Percentiles rank a stretch among this genome's conserved stretches.
phyloP scores from a whole-genome alignment of 495 filamentous ascomycete genomes.

The Xylaria longipes region DNA sequence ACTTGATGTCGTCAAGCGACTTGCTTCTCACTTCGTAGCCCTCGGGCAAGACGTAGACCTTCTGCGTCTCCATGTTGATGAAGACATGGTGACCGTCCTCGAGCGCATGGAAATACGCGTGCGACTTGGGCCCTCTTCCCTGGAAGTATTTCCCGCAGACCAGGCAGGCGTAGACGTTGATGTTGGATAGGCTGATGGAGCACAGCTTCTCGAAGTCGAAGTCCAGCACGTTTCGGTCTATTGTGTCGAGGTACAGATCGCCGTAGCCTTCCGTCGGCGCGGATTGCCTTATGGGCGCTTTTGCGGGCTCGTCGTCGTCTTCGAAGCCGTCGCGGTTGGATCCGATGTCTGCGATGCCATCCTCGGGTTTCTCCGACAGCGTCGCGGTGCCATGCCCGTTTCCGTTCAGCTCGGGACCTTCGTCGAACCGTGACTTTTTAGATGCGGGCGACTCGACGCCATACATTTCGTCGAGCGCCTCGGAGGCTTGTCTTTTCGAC shows the following conservation, averaged over 20 bases:
- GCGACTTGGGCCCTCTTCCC: conserved; percentile 88
- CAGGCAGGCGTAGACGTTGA: conserved; percentile 98
- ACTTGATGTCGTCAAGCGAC: conserved; percentile 98
- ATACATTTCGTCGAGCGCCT: conserved; percentile 71
- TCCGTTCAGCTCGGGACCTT: conserved; percentile 50
- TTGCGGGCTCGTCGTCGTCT: conserved; percentile 51
- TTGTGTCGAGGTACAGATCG: conserved; percentile 97
- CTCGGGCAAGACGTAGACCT: conserved; percentile 94
- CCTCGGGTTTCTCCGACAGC: conserved; percentile 47
- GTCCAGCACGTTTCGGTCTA: conserved; percentile 86
- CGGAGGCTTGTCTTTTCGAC: conserved; percentile 76
- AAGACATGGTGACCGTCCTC: conserved; percentile 96
- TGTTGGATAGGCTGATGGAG: conserved; percentile 93
- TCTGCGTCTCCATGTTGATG: conserved; percentile 95
- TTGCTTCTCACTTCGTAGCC: conserved; percentile 97
- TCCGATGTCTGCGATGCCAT: conserved; percentile 43
- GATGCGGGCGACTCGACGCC: conserved; percentile 70
- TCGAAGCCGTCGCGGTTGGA: conserved; percentile 51
- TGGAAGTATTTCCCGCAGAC: conserved; percentile 98
- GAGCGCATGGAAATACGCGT: conserved; percentile 97
- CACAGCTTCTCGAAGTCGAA: conserved; percentile 99
- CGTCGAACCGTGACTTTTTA: conserved; percentile 75
- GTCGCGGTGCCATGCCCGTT: conserved; percentile 34
- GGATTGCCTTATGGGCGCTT: conserved; percentile 64
- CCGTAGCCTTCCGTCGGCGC: conserved; percentile 88